Evolutionary conservation across 2,329 filamentous ascomycete genomes (phyloP).

Genomic region (Fusarium sp.): DNA sequence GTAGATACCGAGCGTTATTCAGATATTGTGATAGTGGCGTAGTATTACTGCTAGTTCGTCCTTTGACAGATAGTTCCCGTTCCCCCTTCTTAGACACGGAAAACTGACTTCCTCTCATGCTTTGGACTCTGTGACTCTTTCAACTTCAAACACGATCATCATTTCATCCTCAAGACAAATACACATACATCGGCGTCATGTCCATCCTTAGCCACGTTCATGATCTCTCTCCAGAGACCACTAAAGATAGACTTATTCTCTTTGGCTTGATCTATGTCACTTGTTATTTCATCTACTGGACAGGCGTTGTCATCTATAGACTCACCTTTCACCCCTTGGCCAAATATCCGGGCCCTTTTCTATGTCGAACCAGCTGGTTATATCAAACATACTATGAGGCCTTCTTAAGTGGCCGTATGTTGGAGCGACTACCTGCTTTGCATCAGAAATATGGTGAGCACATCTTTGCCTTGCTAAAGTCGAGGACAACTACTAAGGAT

Average conservation of each 20-base stretch:
- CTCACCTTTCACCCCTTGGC: too few relatives aligned
- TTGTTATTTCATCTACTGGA: not conserved
- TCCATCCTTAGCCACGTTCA: not conserved
- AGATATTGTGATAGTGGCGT: not conserved
- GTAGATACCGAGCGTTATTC: not conserved
- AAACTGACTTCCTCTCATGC: too few relatives aligned
- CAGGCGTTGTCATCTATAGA: not conserved
- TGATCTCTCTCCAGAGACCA: not conserved
- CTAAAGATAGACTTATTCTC: not conserved
- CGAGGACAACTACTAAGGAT: not conserved
- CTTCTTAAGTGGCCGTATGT: not conserved
- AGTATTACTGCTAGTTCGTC: not conserved
- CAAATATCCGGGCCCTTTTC: too few relatives aligned
- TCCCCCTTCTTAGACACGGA: too few relatives aligned
- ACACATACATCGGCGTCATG: too few relatives aligned
- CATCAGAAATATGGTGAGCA: not conserved
- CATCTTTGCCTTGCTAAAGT: not conserved
- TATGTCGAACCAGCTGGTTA: too few relatives aligned
- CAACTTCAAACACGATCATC: too few relatives aligned
- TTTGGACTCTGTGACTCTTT: too few relatives aligned
- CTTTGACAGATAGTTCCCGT: not conserved
- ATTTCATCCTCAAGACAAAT: too few relatives aligned
- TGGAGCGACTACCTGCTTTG: not conserved
- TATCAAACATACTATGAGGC: too few relatives aligned
- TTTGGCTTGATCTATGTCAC: not conserved